Evolutionary conservation across 192 early-diverging fungal species (phyloP).

Genomic region (Coemansia sp.): DNA sequence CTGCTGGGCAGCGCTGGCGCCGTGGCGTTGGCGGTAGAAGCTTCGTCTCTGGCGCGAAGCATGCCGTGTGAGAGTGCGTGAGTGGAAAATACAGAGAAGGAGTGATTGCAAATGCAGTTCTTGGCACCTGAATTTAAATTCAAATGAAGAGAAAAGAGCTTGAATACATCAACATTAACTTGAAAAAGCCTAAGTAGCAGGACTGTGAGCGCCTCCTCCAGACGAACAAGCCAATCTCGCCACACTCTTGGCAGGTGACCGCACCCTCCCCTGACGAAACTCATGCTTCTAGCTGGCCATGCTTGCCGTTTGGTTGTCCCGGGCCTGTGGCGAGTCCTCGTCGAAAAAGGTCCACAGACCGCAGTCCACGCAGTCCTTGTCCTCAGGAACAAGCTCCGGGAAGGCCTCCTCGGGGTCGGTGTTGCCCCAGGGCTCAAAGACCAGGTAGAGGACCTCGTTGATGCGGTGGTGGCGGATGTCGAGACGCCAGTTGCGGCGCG

Average conservation of each 20-base stretch:
- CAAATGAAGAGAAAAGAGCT: background rate
- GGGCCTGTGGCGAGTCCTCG: conserved; percentile 44
- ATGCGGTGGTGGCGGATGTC: conserved; percentile 80
- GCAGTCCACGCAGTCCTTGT: conserved; percentile 71
- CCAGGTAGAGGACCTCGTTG: conserved; percentile 66
- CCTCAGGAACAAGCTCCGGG: conserved; percentile 32
- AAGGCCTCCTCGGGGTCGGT: conserved; percentile 26
- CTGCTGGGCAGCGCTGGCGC: conserved; percentile 5
- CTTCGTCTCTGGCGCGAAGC: background rate
- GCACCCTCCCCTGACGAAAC: no score
- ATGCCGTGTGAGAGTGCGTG: background rate
- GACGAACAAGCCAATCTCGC: no score
- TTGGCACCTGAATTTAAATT: no score
- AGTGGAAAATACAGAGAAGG: background rate
- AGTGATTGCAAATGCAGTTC: background rate
- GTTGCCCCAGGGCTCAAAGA: conserved; percentile 48
- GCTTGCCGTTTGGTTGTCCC: no score
- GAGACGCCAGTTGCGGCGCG: conserved; percentile 58
- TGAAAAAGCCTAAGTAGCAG: no score
- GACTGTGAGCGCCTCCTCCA: no score
- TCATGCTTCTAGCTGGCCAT: no score
- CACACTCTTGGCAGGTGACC: no score
- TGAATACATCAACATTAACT: no score
- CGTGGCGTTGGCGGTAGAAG: background rate
- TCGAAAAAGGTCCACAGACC: conserved; percentile 70